A percentile compares a stretch with the other conserved stretches of the same genome.
Evolutionary conservation across 2,329 filamentous ascomycete species (phyloP).

Genomic region (Hymenoscyphus fraxineus): DNA sequence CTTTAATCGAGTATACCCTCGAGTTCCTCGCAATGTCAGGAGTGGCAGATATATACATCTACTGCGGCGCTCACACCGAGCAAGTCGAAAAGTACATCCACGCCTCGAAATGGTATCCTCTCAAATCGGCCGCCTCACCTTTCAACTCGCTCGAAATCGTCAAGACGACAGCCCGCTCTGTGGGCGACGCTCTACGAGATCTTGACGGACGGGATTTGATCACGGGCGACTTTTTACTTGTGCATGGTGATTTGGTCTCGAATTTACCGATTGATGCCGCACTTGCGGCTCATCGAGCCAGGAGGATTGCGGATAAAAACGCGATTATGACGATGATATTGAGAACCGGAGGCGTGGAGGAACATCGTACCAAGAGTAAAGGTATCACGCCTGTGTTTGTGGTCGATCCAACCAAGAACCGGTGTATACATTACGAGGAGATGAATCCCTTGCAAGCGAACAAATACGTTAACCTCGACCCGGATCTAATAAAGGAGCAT

Average conservation of each 20-base stretch:
- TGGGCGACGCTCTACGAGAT: constrained; percentile 92
- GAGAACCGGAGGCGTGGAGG: constrained; percentile 65
- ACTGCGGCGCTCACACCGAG: constrained; percentile 82
- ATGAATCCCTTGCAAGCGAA: constrained; percentile 66
- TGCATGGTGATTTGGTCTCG: constrained; percentile 88
- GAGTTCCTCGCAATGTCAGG: constrained; percentile 94
- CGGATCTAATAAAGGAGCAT: constrained; percentile 69
- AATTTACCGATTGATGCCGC: constrained; percentile 82
- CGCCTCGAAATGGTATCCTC: constrained; percentile 68
- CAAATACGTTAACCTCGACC: constrained; percentile 68
- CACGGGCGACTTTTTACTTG: constrained; percentile 83
- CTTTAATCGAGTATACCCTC: constrained; percentile 94
- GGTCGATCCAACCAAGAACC: constrained; percentile 71
- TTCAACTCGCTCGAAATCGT: constrained; percentile 82
- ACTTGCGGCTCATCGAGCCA: constrained; percentile 73
- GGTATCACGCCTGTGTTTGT: constrained; percentile 80
- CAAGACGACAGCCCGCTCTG: constrained; percentile 76
- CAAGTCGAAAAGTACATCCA: constrained; percentile 84
- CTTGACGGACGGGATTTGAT: constrained; percentile 83
- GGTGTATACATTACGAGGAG: constrained; percentile 93
- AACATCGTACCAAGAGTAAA: constrained; percentile 73
- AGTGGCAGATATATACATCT: constrained; percentile 91
- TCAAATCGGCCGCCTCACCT: constrained; percentile 63
- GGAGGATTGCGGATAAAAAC: constrained; percentile 80
- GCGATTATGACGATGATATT: constrained; percentile 97